These are phyloP conservation scores for Cyanodermella asteris DNA, from an alignment of 2,329 filamentous ascomycete genomes.

Conservation along the genomic window DNA sequence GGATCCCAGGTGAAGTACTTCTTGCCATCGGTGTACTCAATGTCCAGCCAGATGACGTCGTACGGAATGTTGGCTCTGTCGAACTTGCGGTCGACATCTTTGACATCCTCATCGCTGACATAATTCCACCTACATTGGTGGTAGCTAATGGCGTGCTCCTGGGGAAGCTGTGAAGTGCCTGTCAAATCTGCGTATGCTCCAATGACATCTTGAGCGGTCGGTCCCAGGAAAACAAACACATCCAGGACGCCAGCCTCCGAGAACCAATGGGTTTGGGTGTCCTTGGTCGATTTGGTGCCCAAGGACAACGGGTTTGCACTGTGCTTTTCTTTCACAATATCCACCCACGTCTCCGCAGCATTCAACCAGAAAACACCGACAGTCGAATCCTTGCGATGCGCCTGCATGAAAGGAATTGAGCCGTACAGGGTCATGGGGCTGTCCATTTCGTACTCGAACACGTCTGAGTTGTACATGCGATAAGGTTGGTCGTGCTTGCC, in stretches of 20 bases:
- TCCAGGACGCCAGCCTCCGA: conserved; percentile 80
- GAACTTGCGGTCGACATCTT: conserved; percentile 88
- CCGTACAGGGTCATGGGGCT: conserved; percentile 98
- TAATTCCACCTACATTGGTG: conserved; percentile 99
- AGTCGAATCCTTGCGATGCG: conserved; percentile 77
- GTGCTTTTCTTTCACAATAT: conserved; percentile 63
- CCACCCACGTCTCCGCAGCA: conserved; percentile 90
- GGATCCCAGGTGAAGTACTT: conserved; percentile 98
- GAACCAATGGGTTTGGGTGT: conserved; percentile 88
- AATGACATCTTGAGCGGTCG: conserved; percentile 60
- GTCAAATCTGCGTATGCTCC: conserved; percentile 75
- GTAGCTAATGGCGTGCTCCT: conserved; percentile 79
- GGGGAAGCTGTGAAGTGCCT: conserved; percentile 73
- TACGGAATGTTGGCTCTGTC: conserved; percentile 91
- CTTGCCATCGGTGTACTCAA: conserved; percentile 91
- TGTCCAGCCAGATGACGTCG: conserved; percentile 96
- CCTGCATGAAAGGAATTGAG: conserved; percentile 95
- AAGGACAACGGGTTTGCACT: conserved; percentile 57
- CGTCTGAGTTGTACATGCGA: conserved; percentile 84
- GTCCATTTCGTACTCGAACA: conserved; percentile 93
- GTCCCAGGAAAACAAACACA: conserved; percentile 84
- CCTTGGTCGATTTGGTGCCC: conserved; percentile 44
- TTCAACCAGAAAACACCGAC: conserved; percentile 97
- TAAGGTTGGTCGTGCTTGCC: conserved; percentile 79
- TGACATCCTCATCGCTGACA: conserved; percentile 87